Base-by-base conservation (phyloP, 345 rosid genomes). In the Camelina hispida region DNA sequence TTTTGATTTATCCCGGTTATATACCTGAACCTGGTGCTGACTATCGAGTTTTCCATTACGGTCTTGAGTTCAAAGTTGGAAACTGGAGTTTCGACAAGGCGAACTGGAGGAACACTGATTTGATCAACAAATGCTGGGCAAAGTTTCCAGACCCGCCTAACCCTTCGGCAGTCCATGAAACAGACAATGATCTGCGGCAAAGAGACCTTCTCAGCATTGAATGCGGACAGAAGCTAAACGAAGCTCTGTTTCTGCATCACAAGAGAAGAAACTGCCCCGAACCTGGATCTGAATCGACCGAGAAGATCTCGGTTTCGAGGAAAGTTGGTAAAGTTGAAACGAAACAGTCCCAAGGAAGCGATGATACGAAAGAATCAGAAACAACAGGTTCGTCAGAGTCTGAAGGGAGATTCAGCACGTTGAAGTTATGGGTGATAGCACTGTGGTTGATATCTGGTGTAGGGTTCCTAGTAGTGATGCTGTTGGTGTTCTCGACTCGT, bases 61-160 rank as follows among this genome's bases (percentile, higher is more conserved):
- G 99, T 7, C 83, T 95, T 69, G 97, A 89, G 79, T 92, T 87
- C 75, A 80, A 76, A 75, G 97, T 92, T 14, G 98, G 97, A 62
- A 88, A 87, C 22, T 95, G 98, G 98, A 95, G 98, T 83, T 95
- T 95, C 59, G 98, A 95, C 66, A 95, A 92, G 84, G 99, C 99
- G 13, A 87, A 89, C 0, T 92, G 94, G 97, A 89, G 99, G 82
- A 88, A 88, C 60, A 74, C 68, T 1, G 98, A 90, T 55, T 25
- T 92, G 78, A 89, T 88, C 70, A 92, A 89, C 77, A 81, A 76
- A 66, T 95, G 99, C 78, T 88, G 98, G 97, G 87, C 87, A 67
- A 88, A 81, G 78, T 95, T 95, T 81, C 99, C 97, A 1, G 93
- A 89, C 73, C 97, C 97, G 13, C 99, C 99, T 2, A 83, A 74